Conservation (phyloP, 345 rosid species). For the Citrus glauca region DNA sequence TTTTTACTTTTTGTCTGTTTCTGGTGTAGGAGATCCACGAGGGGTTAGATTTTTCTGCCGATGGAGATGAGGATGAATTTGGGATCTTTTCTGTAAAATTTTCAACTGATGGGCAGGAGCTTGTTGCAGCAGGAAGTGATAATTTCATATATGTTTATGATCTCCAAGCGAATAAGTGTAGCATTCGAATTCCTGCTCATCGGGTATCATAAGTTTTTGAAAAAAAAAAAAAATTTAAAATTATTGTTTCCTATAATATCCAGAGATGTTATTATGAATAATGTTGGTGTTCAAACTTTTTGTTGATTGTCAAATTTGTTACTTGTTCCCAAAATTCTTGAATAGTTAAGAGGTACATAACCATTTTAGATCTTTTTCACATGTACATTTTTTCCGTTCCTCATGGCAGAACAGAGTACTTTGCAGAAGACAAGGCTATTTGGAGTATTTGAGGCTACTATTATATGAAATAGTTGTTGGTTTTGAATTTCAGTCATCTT, state of each 20-base stretch:
- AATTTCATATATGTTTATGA: slow-evolving; percentile 53
- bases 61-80: slow-evolving; percentile 29
- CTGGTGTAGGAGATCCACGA: slow-evolving; percentile 62
- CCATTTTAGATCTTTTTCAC: background rate
- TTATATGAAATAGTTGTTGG: background rate
- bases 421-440: background rate
- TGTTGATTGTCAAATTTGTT: background rate
- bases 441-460: background rate
- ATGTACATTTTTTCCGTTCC: background rate
- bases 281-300: background rate
- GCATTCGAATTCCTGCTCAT: slow-evolving; percentile 53
- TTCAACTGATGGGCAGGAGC: slow-evolving; percentile 66
- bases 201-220: slow-evolving; percentile 25
- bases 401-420: background rate
- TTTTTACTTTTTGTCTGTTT: background rate
- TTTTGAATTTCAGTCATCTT: background rate
- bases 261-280: background rate
- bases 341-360: background rate
- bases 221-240: background rate
- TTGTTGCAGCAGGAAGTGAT: slow-evolving; percentile 54
- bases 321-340: background rate
- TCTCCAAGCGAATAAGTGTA: slow-evolving; percentile 44
- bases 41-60: slow-evolving; percentile 46
- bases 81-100: slow-evolving; percentile 63
- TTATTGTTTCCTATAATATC: background rate